Base-by-base conservation (phyloP, 331 rosid genomes). In the Pyracantha coccinea region DNA sequence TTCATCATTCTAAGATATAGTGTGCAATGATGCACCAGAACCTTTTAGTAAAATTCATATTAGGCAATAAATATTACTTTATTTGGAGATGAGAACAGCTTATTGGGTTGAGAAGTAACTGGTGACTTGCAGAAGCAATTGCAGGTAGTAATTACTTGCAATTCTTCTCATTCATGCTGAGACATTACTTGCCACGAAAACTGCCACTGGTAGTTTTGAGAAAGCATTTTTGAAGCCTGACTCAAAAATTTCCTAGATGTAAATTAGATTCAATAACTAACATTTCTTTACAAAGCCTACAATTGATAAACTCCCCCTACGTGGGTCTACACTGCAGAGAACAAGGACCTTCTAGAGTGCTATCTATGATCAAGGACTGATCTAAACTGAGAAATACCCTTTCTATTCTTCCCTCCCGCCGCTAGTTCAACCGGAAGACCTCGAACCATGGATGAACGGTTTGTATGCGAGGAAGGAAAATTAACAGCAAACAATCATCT, bases 281-380 rank as follows among this genome's bases (percentile, higher is more conserved):
- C 75, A 72, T 68, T 78, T 76, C 85, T 86, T 81, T 86, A 86
- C 86, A 83, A 75, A 47, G 83, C 77, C 81, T 75, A 83, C 61
- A 75, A 66, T 72, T 71, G 65, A 70, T 68, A 66, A 25, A 79
- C 83, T 45, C 77, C 83, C 72, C 67, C 25, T 80, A 25, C 44
- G 28, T 71, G 81, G 76, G 25, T 74, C 83, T 66, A 65, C 65
- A 58, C 54, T 33, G 54, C 66, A 57, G 68, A 54, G 75, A 58
- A 17, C 19, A 72, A 35, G 67, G 76, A 58, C 68, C 64, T 38
- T 2, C 44, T 35, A 35, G 12, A 35, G 44, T 29, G 75, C 27
- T 57, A 58, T 31, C 76, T 72, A 72, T 72, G 55, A 72, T 72
- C 38, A 72, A 72, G 15, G 25, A 72, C 88, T 80, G 29, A 74